Evolutionary conservation across 352 stramenopile genomes (phyloP).

Genomic region (Pythium phragmitis): DNA sequence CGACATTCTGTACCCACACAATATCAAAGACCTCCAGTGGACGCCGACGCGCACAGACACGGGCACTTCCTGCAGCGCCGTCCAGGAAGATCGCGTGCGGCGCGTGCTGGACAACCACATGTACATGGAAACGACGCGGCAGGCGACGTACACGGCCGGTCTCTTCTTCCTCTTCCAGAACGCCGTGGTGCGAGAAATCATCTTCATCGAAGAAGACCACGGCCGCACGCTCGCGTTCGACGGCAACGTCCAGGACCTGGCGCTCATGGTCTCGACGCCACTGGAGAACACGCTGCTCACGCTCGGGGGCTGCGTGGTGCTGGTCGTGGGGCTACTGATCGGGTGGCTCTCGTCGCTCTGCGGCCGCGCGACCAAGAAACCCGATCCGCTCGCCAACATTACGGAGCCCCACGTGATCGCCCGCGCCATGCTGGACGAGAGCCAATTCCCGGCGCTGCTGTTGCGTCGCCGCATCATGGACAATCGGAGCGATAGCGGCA

Average conservation of each 20-base stretch:
- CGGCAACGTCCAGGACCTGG: neutral
- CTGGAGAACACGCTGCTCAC: neutral
- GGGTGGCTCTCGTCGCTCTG: neutral
- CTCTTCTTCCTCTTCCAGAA: constrained; percentile 23
- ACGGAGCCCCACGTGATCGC: constrained; percentile 8
- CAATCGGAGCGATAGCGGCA: neutral
- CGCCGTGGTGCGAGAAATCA: neutral
- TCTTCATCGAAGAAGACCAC: neutral
- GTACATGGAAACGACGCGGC: constrained; percentile 19
- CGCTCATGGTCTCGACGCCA: neutral
- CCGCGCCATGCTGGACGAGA: constrained; percentile 10
- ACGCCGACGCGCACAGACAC: neutral
- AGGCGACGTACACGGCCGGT: constrained; percentile 15
- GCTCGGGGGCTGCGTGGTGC: neutral
- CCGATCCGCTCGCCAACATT: neutral
- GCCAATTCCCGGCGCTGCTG: neutral
- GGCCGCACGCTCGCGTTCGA: constrained; percentile 1
- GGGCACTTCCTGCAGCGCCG: neutral
- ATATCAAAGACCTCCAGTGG: constrained; percentile 9
- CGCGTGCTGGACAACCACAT: constrained; percentile 19
- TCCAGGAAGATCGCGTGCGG: constrained; percentile 10
- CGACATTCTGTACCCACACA: constrained; percentile 9
- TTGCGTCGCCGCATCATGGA: constrained; percentile 5
- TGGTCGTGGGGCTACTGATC: neutral
- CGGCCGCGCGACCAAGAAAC: neutral